Conservation (phyloP, 1,284 basidiomycete genomes). For the Volvariella volvacea region DNA sequence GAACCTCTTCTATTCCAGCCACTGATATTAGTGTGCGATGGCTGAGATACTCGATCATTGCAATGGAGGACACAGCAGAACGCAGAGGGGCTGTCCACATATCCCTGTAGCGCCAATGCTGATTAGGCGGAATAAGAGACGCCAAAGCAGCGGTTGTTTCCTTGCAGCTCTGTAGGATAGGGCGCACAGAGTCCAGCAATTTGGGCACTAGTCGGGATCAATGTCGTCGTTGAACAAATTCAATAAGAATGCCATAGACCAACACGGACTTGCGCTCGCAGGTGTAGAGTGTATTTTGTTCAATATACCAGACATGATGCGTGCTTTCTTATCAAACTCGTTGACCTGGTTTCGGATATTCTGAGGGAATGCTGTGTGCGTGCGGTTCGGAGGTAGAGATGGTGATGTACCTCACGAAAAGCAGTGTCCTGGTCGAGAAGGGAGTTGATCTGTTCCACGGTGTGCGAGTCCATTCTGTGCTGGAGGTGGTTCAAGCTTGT, state of each 20-base stretch:
- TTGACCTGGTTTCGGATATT: slow-evolving; percentile 72
- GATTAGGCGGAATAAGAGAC: slow-evolving; percentile 53
- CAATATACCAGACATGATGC: slow-evolving; percentile 57
- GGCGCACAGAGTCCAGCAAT: slow-evolving; percentile 51
- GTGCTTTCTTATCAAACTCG: slow-evolving; percentile 66
- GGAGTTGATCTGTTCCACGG: slow-evolving; percentile 36
- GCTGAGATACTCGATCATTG: slow-evolving; percentile 61
- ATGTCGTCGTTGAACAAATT: background rate
- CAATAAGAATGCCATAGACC: slow-evolving; percentile 6
- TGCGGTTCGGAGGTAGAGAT: background rate
- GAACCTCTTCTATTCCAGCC: slow-evolving; percentile 38
- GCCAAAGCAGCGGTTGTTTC: slow-evolving; percentile 46
- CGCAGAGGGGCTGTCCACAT: slow-evolving; percentile 67
- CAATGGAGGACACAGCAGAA: slow-evolving; percentile 58
- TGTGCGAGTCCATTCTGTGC: slow-evolving; percentile 47
- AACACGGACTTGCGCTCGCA: slow-evolving; percentile 43
- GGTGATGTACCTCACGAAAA: slow-evolving; percentile 21
- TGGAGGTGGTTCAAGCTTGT: too few relatives aligned
- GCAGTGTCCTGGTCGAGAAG: slow-evolving; percentile 25
- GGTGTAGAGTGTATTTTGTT: slow-evolving; percentile 75
- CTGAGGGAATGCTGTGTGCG: background rate
- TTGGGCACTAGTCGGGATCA: slow-evolving; percentile 39
- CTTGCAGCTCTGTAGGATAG: slow-evolving; percentile 47
- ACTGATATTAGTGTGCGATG: slow-evolving; percentile 56
- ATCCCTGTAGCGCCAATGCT: slow-evolving; percentile 81